Conservation (phyloP, 805 yeast species). For the Metschnikowia santaceciliae region DNA sequence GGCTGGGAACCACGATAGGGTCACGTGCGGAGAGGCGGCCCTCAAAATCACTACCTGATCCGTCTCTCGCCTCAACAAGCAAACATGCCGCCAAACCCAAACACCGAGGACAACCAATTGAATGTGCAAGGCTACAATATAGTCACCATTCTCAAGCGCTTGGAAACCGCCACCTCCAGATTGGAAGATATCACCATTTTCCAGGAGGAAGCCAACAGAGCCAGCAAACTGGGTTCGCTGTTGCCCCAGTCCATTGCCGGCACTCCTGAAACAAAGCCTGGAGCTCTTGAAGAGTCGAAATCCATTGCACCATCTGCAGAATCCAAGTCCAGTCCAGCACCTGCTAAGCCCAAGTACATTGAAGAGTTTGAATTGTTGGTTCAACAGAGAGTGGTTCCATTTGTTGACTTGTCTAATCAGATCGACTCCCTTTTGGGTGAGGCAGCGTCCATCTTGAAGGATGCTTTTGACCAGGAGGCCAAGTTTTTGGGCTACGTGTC, state of each 20-base stretch:
- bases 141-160: constrained; percentile 65
- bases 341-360: constrained; percentile 40
- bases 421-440: constrained; percentile 57
- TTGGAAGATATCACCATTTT: constrained; percentile 82
- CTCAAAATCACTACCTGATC: constrained; percentile 1
- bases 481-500: constrained; percentile 56
- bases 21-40: constrained; percentile 8
- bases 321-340: constrained; percentile 18
- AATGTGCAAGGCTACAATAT: constrained; percentile 81
- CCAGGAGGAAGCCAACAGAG: constrained; percentile 56
- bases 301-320: constrained; percentile 8
- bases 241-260: constrained; percentile 1
- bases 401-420: constrained; percentile 48
- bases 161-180: constrained; percentile 91
- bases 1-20: neutral
- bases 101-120: constrained; percentile 42
- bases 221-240: constrained; percentile 8
- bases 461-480: constrained; percentile 59
- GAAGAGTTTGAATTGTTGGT: constrained; percentile 54
- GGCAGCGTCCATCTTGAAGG: constrained; percentile 45
- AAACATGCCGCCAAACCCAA: constrained; percentile 19
- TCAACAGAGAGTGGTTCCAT: constrained; percentile 52
- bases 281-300: constrained; percentile 4
- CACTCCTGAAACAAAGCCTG: constrained; percentile 9
- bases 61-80: neutral